Conservation (phyloP, 305 asterid genomes). For the Fraxinus angustifolia region DNA sequence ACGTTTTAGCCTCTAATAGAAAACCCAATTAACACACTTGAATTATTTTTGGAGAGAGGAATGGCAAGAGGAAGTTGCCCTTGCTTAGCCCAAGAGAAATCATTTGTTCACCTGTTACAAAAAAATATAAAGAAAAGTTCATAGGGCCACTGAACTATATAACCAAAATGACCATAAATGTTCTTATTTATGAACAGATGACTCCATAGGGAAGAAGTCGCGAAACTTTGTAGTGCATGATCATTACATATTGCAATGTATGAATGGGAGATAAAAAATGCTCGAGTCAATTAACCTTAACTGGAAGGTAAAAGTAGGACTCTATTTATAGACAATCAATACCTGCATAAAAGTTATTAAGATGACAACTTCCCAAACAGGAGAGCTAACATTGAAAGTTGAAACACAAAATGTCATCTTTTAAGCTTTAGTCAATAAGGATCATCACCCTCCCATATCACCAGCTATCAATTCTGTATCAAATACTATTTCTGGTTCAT, state of each 20-base stretch:
- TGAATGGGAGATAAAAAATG: not conserved
- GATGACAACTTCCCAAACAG: not conserved
- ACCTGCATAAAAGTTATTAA: not conserved
- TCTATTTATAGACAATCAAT: not conserved
- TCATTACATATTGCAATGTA: not conserved
- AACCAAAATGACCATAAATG: not conserved
- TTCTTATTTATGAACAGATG: not conserved
- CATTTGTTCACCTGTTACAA: conserved; percentile 60
- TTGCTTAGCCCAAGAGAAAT: conserved; percentile 79
- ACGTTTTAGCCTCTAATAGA: conserved; percentile 8
- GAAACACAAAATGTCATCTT: not conserved
- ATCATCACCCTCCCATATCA: not conserved
- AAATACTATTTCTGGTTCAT: not conserved
- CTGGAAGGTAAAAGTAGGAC: not conserved
- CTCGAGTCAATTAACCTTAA: not conserved
- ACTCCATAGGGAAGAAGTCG: not conserved
- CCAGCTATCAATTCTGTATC: too few species aligned
- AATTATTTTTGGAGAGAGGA: conserved; percentile 61
- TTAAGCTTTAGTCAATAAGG: not conserved
- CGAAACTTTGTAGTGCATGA: not conserved
- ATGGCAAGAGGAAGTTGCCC: conserved; percentile 83
- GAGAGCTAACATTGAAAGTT: not conserved
- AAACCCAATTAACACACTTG: conserved; percentile 40
- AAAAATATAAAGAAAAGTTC: conserved; percentile 5
- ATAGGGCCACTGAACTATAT: conserved; percentile 10